Evolutionary conservation across 768 basidiomycete genomes (phyloP).

Genomic region (Mycena maculata): DNA sequence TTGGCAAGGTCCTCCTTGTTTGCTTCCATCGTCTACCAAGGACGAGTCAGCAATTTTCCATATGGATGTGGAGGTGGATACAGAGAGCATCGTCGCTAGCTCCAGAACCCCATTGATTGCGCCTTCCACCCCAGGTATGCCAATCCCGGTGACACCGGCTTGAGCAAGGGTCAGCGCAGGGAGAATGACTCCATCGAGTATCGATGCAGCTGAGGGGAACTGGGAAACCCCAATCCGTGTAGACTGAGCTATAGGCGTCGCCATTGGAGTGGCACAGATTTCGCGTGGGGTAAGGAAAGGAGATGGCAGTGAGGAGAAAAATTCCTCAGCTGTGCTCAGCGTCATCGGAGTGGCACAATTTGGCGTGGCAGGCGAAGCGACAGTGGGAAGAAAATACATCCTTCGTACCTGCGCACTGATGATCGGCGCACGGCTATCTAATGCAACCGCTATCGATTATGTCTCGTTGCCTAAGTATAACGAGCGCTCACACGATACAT

Average conservation of each 20-base stretch:
- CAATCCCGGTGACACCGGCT: not conserved
- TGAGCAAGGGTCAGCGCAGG: not conserved
- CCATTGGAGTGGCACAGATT: not conserved
- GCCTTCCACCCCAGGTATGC: not conserved
- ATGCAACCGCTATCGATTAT: too few species aligned
- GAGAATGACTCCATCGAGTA: not conserved
- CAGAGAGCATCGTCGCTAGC: not conserved
- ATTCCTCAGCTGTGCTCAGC: too few species aligned
- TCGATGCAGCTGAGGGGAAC: not conserved
- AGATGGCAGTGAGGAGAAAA: too few species aligned
- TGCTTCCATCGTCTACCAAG: not conserved
- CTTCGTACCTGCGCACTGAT: too few species aligned
- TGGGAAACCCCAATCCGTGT: not conserved
- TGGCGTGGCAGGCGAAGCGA: too few species aligned
- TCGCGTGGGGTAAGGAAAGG: too few species aligned
- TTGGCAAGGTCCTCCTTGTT: constrained; percentile 9
- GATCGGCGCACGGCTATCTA: too few species aligned
- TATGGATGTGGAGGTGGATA: too few species aligned
- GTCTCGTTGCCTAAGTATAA: too few species aligned
- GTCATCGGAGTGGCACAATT: too few species aligned
- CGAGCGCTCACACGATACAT: too few species aligned
- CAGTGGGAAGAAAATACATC: too few species aligned
- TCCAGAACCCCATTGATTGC: not conserved
- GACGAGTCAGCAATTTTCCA: not conserved
- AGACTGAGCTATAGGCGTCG: not conserved